A percentile compares a stretch with the other conserved stretches of the same genome.
These are phyloP conservation scores for Aspergillus fischeri DNA, from an alignment of 2,329 filamentous ascomycete genomes.

Conservation along the genomic window DNA sequence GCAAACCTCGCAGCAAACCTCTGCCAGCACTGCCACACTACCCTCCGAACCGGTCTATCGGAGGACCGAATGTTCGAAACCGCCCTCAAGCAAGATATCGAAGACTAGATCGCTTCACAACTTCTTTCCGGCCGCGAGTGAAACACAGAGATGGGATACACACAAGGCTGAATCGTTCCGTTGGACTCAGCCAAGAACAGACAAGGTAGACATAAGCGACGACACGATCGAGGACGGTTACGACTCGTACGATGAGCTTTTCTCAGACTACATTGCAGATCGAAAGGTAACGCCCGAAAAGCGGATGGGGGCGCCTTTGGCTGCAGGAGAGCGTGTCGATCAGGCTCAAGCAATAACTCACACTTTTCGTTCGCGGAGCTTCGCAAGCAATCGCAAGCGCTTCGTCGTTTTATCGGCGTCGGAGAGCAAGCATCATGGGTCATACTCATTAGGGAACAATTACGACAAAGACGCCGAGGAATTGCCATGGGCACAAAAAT, in stretches of 20 bases:
- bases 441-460: conserved; percentile 6
- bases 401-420: conserved; percentile 21
- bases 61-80: neutral
- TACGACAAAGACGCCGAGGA: conserved; percentile 52
- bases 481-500: conserved; percentile 84
- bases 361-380: conserved; percentile 7
- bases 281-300: conserved; percentile 10
- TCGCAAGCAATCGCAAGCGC: conserved; percentile 19
- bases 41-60: neutral
- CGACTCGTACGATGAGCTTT: conserved; percentile 36
- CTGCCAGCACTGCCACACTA: neutral
- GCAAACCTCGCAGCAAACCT: neutral
- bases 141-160: conserved; percentile 37
- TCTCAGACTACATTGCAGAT: conserved; percentile 29
- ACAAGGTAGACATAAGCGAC: conserved; percentile 25
- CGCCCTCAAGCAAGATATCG: neutral
- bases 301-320: conserved; percentile 2
- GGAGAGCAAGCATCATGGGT: neutral
- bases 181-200: conserved; percentile 6
- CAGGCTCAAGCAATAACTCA: conserved; percentile 9
- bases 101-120: conserved; percentile 30
- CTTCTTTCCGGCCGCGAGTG: conserved; percentile 39
- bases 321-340: conserved; percentile 3
- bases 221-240: conserved; percentile 41
- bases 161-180: conserved; percentile 22